Conservation (phyloP, 2,329 filamentous ascomycete genomes). For the Pseudonectria foliicola region DNA sequence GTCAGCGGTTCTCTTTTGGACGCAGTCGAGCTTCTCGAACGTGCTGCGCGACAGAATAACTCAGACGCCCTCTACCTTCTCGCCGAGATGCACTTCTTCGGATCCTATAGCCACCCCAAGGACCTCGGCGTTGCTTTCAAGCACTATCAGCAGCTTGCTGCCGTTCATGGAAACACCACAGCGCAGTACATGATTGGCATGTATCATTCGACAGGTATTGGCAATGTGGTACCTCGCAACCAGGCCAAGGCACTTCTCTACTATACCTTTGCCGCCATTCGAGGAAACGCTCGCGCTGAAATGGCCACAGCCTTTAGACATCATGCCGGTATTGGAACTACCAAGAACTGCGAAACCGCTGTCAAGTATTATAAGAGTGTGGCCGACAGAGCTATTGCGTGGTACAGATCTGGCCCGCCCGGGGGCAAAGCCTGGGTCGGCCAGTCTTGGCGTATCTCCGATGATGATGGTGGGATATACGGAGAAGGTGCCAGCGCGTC, state of each 20-base stretch:
- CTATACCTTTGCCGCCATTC: slow-evolving; percentile 85
- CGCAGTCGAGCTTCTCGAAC: slow-evolving; percentile 45
- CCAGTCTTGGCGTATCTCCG: slow-evolving; percentile 79
- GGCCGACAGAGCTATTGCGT: slow-evolving; percentile 84
- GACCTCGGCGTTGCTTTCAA: slow-evolving; percentile 74
- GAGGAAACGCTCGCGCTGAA: slow-evolving; percentile 75
- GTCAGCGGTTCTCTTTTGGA: slow-evolving; percentile 39
- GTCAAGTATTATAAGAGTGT: slow-evolving; percentile 87
- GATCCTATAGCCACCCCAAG: slow-evolving; percentile 82
- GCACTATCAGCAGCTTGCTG: slow-evolving; percentile 73
- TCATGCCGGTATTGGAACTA: slow-evolving; percentile 75
- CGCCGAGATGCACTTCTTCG: slow-evolving; percentile 93
- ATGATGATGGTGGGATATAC: slow-evolving; percentile 87
- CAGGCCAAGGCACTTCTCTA: slow-evolving; percentile 90
- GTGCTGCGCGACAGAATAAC: slow-evolving; percentile 50
- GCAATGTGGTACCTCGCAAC: slow-evolving; percentile 70
- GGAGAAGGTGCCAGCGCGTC: slow-evolving; percentile 89
- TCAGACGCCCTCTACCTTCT: slow-evolving; percentile 83
- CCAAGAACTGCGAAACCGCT: slow-evolving; percentile 78
- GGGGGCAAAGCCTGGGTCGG: slow-evolving; percentile 72
- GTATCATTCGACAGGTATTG: slow-evolving; percentile 91
- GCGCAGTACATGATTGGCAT: slow-evolving; percentile 94
- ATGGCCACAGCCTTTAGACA: slow-evolving; percentile 91
- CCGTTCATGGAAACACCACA: slow-evolving; percentile 74
- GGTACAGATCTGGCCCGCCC: slow-evolving; percentile 83